Conservation (phyloP, 2,329 filamentous ascomycete species). For the Polytolypa hystricis region DNA sequence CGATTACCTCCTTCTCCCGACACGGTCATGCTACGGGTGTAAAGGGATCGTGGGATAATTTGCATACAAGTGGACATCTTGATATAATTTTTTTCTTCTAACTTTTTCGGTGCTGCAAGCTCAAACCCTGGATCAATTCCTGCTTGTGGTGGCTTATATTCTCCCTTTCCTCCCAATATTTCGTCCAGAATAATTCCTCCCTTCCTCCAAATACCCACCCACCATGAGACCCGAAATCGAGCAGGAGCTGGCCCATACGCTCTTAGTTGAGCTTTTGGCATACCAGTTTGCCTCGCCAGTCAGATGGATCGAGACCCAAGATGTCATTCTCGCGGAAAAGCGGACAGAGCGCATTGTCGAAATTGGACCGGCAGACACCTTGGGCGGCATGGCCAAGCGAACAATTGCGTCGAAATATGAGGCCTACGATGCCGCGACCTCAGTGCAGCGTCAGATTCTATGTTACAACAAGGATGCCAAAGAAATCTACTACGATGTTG, state of each 20-base stretch:
- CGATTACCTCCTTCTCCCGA: too few relatives aligned
- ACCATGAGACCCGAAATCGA: conserved; percentile 96
- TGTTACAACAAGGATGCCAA: conserved; percentile 99
- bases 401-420: conserved; percentile 96
- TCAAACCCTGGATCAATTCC: too few relatives aligned
- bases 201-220: conserved; percentile 17
- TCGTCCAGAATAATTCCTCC: conserved; percentile 3
- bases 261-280: conserved; percentile 95
- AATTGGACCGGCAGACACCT: conserved; percentile 89
- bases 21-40: too few relatives aligned
- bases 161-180: neutral
- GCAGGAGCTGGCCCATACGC: conserved; percentile 96
- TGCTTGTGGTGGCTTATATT: neutral
- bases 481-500: conserved; percentile 98
- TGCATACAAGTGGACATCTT: too few relatives aligned
- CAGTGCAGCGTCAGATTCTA: conserved; percentile 90
- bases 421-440: conserved; percentile 94
- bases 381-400: conserved; percentile 94
- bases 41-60: too few relatives aligned
- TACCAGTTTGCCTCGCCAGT: conserved; percentile 99
- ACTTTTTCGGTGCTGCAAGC: too few relatives aligned
- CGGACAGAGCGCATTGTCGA: conserved; percentile 95
- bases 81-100: too few relatives aligned
- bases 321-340: conserved; percentile 97
- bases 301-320: conserved; percentile 99